Evolutionary conservation across 2,329 filamentous ascomycete species (phyloP).

Genomic region (Fusarium equiseti): DNA sequence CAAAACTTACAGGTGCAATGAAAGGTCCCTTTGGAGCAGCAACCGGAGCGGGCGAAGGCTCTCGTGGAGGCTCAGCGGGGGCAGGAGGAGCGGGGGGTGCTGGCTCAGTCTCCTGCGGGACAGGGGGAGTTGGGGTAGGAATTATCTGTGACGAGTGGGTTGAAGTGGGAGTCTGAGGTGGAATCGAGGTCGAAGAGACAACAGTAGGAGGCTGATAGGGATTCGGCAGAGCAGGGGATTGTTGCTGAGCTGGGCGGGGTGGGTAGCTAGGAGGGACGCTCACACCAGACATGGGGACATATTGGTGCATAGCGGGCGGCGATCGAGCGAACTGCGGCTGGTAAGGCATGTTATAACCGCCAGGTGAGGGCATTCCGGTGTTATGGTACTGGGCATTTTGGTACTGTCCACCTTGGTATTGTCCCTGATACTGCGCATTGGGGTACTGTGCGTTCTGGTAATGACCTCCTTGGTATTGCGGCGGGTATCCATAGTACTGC

Average conservation of each 20-base stretch:
- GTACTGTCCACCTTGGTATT: conserved; percentile 52
- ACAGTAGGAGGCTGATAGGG: conserved; percentile 66
- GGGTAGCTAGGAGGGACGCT: conserved; percentile 61
- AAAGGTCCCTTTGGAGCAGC: conserved; percentile 54
- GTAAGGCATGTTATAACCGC: conserved; percentile 56
- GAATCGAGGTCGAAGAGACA: conserved; percentile 54
- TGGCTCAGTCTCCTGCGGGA: conserved; percentile 55
- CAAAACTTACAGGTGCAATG: conserved; percentile 60
- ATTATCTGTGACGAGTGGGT: conserved; percentile 60
- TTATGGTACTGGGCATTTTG: conserved; percentile 43
- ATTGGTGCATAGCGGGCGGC: conserved; percentile 66
- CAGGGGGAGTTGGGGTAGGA: conserved; percentile 61
- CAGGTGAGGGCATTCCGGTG: conserved; percentile 56
- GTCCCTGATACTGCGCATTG: conserved; percentile 41
- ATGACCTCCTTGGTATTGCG: conserved; percentile 61
- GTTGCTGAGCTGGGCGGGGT: conserved; percentile 58
- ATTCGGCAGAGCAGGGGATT: conserved; percentile 67
- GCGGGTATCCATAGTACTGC: conserved; percentile 66
- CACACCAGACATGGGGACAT: conserved; percentile 64
- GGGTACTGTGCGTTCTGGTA: conserved; percentile 42
- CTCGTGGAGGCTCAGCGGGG: conserved; percentile 40
- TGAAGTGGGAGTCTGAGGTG: conserved; percentile 66
- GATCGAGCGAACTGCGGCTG: conserved; percentile 62
- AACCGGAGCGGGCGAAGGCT: conserved; percentile 44
- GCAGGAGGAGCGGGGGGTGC: conserved; percentile 44